These are phyloP conservation scores for Penicillium sp. DNA, from an alignment of 2,329 filamentous ascomycete species.

Conservation along the genomic window DNA sequence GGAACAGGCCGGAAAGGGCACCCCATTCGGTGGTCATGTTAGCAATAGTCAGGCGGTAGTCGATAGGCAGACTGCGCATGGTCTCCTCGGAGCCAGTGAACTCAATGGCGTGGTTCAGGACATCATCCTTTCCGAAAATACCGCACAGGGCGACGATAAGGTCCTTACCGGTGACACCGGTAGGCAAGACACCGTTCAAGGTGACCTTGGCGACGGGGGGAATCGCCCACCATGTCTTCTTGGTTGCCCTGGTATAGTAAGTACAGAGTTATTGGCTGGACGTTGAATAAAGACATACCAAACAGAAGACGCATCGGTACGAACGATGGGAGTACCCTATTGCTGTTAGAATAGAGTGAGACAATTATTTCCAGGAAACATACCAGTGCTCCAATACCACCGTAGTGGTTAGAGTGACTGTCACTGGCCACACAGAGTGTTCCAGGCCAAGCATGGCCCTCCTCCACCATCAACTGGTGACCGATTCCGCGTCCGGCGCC, in stretches of 20 bases:
- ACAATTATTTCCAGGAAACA: neutral
- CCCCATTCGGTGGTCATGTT: slow-evolving; percentile 88
- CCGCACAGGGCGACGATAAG: slow-evolving; percentile 88
- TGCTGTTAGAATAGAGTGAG: neutral
- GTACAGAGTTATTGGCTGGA: slow-evolving; percentile 86
- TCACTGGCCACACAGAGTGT: slow-evolving; percentile 76
- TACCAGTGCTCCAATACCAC: slow-evolving; percentile 59
- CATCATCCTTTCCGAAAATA: slow-evolving; percentile 82
- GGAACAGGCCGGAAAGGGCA: slow-evolving; percentile 74
- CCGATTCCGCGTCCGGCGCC: slow-evolving; percentile 79
- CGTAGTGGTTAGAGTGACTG: slow-evolving; percentile 79
- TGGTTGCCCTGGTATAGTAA: slow-evolving; percentile 81
- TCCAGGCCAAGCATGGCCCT: slow-evolving; percentile 81
- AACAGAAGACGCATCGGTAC: neutral
- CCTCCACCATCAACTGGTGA: slow-evolving; percentile 77
- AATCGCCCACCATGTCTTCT: slow-evolving; percentile 83
- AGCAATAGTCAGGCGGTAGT: slow-evolving; percentile 67
- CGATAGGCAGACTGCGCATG: slow-evolving; percentile 69
- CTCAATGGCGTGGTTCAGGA: slow-evolving; percentile 88
- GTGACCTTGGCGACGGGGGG: slow-evolving; percentile 81
- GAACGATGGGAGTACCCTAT: neutral
- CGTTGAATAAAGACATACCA: slow-evolving; percentile 66
- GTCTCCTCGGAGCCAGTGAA: slow-evolving; percentile 82
- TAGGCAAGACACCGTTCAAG: slow-evolving; percentile 72
- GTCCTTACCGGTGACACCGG: slow-evolving; percentile 88